These are phyloP conservation scores for Neostapfia colusana DNA, from an alignment of 176 grass and related monocot species.

Conservation along the genomic window DNA sequence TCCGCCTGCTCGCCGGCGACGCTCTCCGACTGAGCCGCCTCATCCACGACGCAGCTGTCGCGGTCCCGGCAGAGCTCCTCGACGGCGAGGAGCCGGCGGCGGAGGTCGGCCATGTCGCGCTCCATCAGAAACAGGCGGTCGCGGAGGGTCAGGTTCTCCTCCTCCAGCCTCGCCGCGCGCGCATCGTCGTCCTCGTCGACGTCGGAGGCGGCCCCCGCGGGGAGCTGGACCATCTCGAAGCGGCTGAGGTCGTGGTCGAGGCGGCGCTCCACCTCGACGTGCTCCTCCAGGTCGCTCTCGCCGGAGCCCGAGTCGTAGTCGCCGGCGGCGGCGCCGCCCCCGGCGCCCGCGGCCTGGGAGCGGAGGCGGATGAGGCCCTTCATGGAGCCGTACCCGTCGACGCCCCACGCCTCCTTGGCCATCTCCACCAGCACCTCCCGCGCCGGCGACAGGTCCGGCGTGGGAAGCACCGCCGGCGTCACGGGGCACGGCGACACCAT, in stretches of 20 bases:
- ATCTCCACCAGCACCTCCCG: constrained; percentile 93
- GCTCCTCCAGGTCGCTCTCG: constrained; percentile 96
- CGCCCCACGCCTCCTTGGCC: constrained; percentile 98
- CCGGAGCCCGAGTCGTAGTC: constrained; percentile 64
- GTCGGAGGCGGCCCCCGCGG: constrained; percentile 5
- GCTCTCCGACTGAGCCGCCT: no score
- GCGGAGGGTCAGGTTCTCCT: constrained; percentile 82
- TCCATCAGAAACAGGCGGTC: constrained; percentile 81
- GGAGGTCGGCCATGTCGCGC: constrained; percentile 71
- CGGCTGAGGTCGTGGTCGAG: constrained; percentile 97
- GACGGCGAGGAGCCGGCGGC: constrained; percentile 53
- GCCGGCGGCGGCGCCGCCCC: constrained; percentile 40
- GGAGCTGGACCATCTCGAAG: constrained; percentile 94
- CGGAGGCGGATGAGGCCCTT: constrained; percentile 94
- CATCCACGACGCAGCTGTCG: constrained; percentile 50
- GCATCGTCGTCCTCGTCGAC: constrained; percentile 54
- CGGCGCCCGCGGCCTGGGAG: constrained; percentile 36
- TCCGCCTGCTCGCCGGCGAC: background rate
- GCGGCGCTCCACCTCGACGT: constrained; percentile 88
- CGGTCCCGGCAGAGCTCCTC: constrained; percentile 46
- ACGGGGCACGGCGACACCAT: constrained; percentile 89
- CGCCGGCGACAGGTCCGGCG: constrained; percentile 77
- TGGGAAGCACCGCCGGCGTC: constrained; percentile 84
- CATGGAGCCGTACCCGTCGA: constrained; percentile 96
- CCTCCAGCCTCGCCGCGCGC: constrained; percentile 57